A percentile compares a stretch with the other conserved stretches of the same genome.
These are phyloP conservation scores for Carpinus fangiana DNA, from an alignment of 306 rosid genomes.

Conservation along the genomic window DNA sequence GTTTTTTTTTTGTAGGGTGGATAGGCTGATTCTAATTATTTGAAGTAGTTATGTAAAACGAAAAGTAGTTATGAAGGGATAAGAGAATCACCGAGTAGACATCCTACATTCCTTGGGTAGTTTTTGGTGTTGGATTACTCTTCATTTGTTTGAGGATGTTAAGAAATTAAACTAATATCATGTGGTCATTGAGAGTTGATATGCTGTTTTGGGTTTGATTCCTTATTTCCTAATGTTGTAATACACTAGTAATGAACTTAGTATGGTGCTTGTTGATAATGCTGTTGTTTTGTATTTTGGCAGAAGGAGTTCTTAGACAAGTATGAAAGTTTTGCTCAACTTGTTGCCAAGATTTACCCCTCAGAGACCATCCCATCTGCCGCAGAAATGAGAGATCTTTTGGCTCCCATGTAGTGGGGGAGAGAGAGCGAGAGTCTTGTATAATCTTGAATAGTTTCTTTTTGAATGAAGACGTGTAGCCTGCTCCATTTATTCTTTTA, in stretches of 20 bases:
- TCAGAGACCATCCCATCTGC: slow-evolving; percentile 61
- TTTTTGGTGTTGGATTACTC: background rate
- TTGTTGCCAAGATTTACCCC: slow-evolving; percentile 83
- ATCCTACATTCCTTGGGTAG: too few relatives aligned
- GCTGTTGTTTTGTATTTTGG: slow-evolving; percentile 30
- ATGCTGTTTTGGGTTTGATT: background rate
- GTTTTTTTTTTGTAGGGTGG: background rate
- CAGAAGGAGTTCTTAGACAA: slow-evolving; percentile 96
- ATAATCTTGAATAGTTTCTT: slow-evolving; percentile 23
- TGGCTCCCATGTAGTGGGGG: slow-evolving; percentile 60
- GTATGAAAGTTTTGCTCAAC: slow-evolving; percentile 82
- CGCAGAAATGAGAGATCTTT: slow-evolving; percentile 64
- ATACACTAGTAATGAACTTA: background rate
- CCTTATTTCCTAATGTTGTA: background rate
- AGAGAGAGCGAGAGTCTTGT: slow-evolving; percentile 9
- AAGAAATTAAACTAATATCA: background rate
- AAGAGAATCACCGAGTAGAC: too few relatives aligned
- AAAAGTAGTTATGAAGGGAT: too few relatives aligned
- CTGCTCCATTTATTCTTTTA: slow-evolving; percentile 8
- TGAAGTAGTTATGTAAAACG: too few relatives aligned
- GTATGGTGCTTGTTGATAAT: background rate
- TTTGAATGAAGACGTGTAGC: slow-evolving; percentile 14
- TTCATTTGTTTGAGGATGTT: background rate
- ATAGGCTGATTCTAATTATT: too few relatives aligned
- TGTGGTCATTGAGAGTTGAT: background rate